Conservation (phyloP, 495 filamentous ascomycete genomes). For the Podospora pseudoanserina region DNA sequence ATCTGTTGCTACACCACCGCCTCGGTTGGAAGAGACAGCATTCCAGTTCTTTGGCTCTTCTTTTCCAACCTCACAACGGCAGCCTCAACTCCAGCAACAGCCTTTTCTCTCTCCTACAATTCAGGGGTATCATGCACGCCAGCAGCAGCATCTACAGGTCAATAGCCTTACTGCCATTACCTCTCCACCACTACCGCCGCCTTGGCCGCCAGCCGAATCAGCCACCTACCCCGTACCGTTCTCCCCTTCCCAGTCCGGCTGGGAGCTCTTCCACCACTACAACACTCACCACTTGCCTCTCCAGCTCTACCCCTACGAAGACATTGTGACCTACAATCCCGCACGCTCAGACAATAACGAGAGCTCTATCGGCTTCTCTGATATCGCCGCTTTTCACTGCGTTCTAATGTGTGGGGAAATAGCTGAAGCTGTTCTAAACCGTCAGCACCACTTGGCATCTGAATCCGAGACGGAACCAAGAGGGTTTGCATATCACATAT, state of each 20-base stretch:
- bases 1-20: background rate
- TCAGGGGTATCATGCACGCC: background rate
- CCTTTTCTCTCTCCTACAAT: background rate
- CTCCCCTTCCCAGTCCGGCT: slow-evolving; percentile 19
- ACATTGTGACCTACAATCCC: slow-evolving; percentile 31
- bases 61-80: no score
- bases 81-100: background rate
- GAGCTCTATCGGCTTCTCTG: slow-evolving; percentile 18
- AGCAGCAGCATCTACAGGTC: background rate
- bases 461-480: slow-evolving; percentile 14
- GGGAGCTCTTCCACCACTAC: slow-evolving; percentile 26
- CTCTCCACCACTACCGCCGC: background rate
- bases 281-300: slow-evolving; percentile 14
- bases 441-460: background rate
- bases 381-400: slow-evolving; percentile 25
- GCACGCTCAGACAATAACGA: slow-evolving; percentile 17
- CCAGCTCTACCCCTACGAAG: slow-evolving; percentile 32
- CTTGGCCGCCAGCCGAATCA: background rate
- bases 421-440: slow-evolving; percentile 13
- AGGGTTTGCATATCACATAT: slow-evolving; percentile 28
- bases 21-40: background rate
- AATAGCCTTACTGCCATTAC: background rate
- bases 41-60: background rate
- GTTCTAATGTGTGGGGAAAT: slow-evolving; percentile 32
- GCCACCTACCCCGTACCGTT: background rate